These are phyloP conservation scores for Priceomyces carsonii DNA, from an alignment of 805 yeast genomes.

Conservation along the genomic window DNA sequence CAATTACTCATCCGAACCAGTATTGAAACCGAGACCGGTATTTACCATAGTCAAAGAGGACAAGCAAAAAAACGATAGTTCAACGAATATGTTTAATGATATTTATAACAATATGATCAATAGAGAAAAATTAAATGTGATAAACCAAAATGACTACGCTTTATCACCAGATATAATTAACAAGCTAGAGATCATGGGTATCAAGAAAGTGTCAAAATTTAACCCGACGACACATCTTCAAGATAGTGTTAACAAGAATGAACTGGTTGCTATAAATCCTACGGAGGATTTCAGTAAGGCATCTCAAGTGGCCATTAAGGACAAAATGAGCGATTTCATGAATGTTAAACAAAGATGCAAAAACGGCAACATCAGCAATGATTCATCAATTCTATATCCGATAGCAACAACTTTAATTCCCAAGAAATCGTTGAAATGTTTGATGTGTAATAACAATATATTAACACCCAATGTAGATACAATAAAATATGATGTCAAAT, in stretches of 20 bases:
- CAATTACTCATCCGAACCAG: conserved; percentile 33
- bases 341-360: conserved; percentile 5
- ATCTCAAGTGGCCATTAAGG: not conserved
- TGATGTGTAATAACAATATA: conserved; percentile 27
- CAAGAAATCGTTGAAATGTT: conserved; percentile 27
- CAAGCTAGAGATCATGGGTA: conserved; percentile 6
- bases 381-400: conserved; percentile 17
- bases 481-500: conserved; percentile 30
- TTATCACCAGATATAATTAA: conserved; percentile 8
- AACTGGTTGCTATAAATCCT: conserved; percentile 3
- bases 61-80: not conserved
- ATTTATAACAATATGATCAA: not conserved
- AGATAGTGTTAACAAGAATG: not conserved
- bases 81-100: not conserved
- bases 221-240: conserved; percentile 1
- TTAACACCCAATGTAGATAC: conserved; percentile 27
- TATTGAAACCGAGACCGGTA: conserved; percentile 44
- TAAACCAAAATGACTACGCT: not conserved
- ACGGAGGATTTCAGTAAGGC: conserved; percentile 10
- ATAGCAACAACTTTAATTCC: conserved; percentile 23
- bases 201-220: conserved; percentile 5
- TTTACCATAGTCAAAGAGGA: conserved; percentile 17
- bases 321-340: conserved; percentile 1
- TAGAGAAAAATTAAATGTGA: not conserved
- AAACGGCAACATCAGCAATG: not conserved